Evolutionary conservation across 1,284 basidiomycete genomes (phyloP), one percentile per base, ranked within the genome.

Genomic region (Inonotus obliquus): DNA sequence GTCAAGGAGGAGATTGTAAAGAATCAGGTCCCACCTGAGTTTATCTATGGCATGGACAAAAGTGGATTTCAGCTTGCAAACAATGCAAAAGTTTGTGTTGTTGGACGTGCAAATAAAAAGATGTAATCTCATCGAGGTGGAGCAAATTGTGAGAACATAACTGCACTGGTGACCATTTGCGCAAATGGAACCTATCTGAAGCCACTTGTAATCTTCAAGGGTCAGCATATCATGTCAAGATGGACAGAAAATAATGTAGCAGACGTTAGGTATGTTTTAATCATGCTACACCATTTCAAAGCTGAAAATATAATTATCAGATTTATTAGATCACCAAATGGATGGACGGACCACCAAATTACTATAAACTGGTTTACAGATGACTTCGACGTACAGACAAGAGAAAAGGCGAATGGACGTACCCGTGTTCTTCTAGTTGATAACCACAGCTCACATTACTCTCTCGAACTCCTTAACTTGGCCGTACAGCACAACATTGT

Each of bases 391-490:
- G 29, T 62, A 1, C 45, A 69, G 49, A 79, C 75, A 35, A 48
- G 61, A 27, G 71, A 71, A 38, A 76, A 76, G 62, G 74, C 73
- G 10, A 58, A 29, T 21, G 72, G 73, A 25, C 13, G 56, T 3
- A 67, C 65, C 4, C 61, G 68, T 1, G 65, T 75, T 25, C 68
- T 78, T 2, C 45, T 77, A 6, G 60, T 79, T 23, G 74, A 78
- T 68, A 74, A 76, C 0, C 76, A 79, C 62, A 72, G 67, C 54
- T 78, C 76, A 0, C 77, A 80, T 62, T 73, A 73, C 63, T 71
- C 70, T 3, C 35, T 56, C 0, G 67, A 70, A 4, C 67, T 79
- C 60, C 67, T 79, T 4, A 55, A 73, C 0, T 74, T 69, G 67
- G 69, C 70, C 0, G 11, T 41, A 4, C 66, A 65, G 13, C 63